Conservation (phyloP, 805 yeast species). For the Henningerozyma blattae region DNA sequence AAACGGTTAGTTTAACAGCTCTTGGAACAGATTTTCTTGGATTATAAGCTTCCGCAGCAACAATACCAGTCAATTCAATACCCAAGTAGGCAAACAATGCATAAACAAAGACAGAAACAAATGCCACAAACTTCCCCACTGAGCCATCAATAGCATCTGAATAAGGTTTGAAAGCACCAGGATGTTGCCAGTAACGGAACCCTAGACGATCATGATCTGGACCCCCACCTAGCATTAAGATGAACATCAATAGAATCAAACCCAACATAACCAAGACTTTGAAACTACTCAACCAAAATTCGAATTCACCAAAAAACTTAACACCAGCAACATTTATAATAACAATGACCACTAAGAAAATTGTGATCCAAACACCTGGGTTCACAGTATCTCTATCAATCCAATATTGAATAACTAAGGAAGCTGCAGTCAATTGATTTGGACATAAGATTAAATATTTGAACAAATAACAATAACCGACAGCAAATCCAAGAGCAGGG, state of each 20-base stretch:
- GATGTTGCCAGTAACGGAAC: conserved; percentile 56
- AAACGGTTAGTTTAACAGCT: conserved; percentile 59
- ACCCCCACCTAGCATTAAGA: conserved; percentile 68
- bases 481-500: conserved; percentile 35
- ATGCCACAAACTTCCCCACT: conserved; percentile 48
- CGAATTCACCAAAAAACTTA: conserved; percentile 36
- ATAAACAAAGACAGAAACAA: conserved; percentile 48
- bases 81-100: conserved; percentile 65
- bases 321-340: conserved; percentile 27
- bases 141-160: conserved; percentile 33
- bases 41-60: conserved; percentile 62
- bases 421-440: conserved; percentile 34
- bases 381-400: conserved; percentile 27
- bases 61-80: conserved; percentile 57
- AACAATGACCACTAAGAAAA: conserved; percentile 28
- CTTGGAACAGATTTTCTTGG: conserved; percentile 61
- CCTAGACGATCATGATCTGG: conserved; percentile 66
- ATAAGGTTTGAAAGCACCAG: conserved; percentile 48
- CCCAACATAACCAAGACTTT: conserved; percentile 58
- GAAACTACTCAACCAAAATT: conserved; percentile 40
- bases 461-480: conserved; percentile 34
- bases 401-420: conserved; percentile 37
- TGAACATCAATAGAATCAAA: conserved; percentile 48
- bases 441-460: conserved; percentile 38
- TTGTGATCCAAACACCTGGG: conserved; percentile 35